A percentile compares a stretch with the other conserved stretches of the same genome.
phyloP scores from a whole-genome alignment of 2,329 filamentous ascomycete species.

The Xylariaceae sp. region DNA sequence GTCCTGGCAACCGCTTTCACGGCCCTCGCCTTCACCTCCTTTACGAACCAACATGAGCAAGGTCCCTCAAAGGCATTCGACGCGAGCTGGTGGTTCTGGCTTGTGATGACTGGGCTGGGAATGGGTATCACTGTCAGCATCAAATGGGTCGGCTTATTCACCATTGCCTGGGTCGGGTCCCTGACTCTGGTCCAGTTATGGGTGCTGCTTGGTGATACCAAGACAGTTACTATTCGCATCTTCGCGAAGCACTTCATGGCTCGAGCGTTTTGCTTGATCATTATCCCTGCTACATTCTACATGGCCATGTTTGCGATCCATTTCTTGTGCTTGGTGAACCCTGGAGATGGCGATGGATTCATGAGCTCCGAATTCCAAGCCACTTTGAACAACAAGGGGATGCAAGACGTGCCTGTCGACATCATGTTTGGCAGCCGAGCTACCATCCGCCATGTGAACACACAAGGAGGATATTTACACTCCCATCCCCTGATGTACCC shows the following conservation, averaged over 20 bases:
- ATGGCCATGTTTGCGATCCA: conserved; percentile 97
- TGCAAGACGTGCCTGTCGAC: conserved; percentile 92
- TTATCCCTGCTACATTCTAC: conserved; percentile 87
- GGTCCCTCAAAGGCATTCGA: conserved; percentile 85
- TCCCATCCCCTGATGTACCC: conserved; percentile 98
- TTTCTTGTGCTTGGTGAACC: conserved; percentile 88
- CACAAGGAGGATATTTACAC: conserved; percentile 95
- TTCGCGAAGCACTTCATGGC: conserved; percentile 95
- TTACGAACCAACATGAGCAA: conserved; percentile 94
- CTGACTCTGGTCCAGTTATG: conserved; percentile 91
- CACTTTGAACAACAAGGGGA: conserved; percentile 91
- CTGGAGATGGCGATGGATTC: conserved; percentile 95
- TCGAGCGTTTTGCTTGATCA: conserved; percentile 82
- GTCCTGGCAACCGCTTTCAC: conserved; percentile 92
- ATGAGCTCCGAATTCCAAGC: conserved; percentile 99
- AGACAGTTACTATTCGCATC: conserved; percentile 76
- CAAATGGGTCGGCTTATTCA: conserved; percentile 99
- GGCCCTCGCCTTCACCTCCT: conserved; percentile 82
- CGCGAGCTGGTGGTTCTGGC: conserved; percentile 97
- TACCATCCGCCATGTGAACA: conserved; percentile 88
- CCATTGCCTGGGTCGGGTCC: conserved; percentile 93
- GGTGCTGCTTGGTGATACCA: conserved; percentile 86
- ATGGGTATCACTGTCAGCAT: conserved; percentile 90
- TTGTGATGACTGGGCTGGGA: conserved; percentile 77
- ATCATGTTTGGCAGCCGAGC: conserved; percentile 85